phyloP scores from a whole-genome alignment of 116 monocot genomes.

The Dioscorea cayenensis region DNA sequence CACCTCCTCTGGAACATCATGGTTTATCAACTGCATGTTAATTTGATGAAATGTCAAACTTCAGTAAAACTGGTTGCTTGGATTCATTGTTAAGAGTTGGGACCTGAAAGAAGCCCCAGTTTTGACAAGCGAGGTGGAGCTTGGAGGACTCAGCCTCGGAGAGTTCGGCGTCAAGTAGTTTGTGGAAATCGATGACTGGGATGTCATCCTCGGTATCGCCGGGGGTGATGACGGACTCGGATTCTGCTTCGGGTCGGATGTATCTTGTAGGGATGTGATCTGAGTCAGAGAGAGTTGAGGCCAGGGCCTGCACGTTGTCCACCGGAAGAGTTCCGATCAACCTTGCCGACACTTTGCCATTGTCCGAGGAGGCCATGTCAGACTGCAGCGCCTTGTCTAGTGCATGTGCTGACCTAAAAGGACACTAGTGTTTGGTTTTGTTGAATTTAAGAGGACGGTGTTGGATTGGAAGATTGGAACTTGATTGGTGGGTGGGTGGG shows the following conservation, averaged over 20 bases:
- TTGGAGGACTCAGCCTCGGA: conserved; percentile 4
- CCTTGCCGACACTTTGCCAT: neutral
- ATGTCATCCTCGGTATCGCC: conserved; percentile 2
- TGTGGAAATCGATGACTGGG: conserved; percentile 13
- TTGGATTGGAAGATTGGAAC: too few species aligned
- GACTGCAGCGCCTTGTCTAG: too few species aligned
- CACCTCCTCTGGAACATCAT: neutral
- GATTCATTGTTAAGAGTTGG: too few species aligned
- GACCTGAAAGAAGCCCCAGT: conserved; percentile 38
- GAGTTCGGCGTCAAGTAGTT: neutral
- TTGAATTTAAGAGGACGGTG: too few species aligned
- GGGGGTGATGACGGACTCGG: neutral
- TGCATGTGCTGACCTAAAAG: too few species aligned
- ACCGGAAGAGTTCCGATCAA: conserved; percentile 1
- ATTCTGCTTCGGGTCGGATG: conserved; percentile 12
- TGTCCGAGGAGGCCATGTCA: too few species aligned
- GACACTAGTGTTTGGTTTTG: too few species aligned
- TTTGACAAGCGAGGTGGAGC: conserved; percentile 12
- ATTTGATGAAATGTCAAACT: too few species aligned
- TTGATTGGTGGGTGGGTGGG: too few species aligned
- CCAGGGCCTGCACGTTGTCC: conserved; percentile 17
- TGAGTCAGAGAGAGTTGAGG: neutral
- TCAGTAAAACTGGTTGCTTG: too few species aligned
- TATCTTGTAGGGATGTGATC: conserved; percentile 14
- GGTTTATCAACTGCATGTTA: conserved; percentile 22